These are phyloP conservation scores for Limnomonas spitsbergensis DNA, from an alignment of 139 green algal species.

Conservation along the genomic window DNA sequence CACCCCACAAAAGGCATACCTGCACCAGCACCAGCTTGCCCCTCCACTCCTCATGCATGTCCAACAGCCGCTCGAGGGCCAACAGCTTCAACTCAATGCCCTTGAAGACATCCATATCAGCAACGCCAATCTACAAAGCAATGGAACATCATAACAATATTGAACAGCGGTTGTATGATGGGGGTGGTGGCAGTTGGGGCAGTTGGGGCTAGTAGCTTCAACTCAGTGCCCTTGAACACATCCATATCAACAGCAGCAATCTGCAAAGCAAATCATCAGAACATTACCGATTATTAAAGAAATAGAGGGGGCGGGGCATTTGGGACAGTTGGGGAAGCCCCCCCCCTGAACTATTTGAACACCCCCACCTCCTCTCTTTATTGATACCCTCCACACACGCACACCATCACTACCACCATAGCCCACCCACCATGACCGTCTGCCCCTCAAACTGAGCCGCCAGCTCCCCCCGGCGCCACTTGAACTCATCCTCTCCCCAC, in stretches of 20 bases:
- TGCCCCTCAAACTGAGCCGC: conserved; percentile 57
- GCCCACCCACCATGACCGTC: conserved; percentile 39
- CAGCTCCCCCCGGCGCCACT: conserved; percentile 89
- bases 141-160: too few relatives aligned
- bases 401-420: too few relatives aligned
- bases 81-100: conserved; percentile 70
- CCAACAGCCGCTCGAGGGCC: conserved; percentile 83
- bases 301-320: too few relatives aligned
- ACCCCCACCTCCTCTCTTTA: too few relatives aligned
- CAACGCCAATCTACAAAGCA: conserved; percentile 81
- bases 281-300: too few relatives aligned
- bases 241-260: conserved; percentile 96
- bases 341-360: too few relatives aligned
- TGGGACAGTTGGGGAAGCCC: too few relatives aligned
- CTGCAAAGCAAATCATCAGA: too few relatives aligned
- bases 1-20: too few relatives aligned
- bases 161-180: too few relatives aligned
- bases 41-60: conserved; percentile 81
- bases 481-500: conserved; percentile 81
- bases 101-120: conserved; percentile 98
- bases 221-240: conserved; percentile 87
- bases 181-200: too few relatives aligned
- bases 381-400: too few relatives aligned
- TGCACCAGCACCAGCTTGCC: conserved; percentile 86
- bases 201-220: conserved; percentile 75